Evolutionary conservation across 179 eudicot species (phyloP).

Genomic region (Amaranthus tricolor): DNA sequence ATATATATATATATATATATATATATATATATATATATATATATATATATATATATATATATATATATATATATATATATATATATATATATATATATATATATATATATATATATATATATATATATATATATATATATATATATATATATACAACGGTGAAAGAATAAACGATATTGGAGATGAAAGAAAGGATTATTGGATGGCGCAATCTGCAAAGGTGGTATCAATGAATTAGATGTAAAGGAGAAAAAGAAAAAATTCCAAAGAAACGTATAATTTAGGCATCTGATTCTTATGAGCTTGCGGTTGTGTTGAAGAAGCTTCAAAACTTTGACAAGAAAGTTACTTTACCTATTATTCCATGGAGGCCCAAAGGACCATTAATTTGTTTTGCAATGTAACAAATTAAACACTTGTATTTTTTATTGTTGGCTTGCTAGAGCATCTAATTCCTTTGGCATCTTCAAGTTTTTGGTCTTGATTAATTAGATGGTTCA

Average conservation of each 20-base stretch:
- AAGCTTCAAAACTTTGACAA: slow-evolving; percentile 17
- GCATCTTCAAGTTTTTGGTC: background rate
- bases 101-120: too few species aligned
- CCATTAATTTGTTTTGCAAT: background rate
- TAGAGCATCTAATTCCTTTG: slow-evolving; percentile 24
- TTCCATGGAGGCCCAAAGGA: slow-evolving; percentile 17
- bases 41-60: too few species aligned
- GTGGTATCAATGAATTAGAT: background rate
- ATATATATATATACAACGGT: too few species aligned
- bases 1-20: too few species aligned
- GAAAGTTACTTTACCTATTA: slow-evolving; percentile 28
- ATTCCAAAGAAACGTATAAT: background rate
- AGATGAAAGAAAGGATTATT: too few species aligned
- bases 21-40: too few species aligned
- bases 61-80: too few species aligned
- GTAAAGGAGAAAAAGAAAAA: background rate
- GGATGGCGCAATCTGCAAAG: too few species aligned
- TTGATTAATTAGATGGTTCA: background rate
- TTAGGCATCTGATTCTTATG: slow-evolving; percentile 25
- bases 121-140: too few species aligned
- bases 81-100: too few species aligned
- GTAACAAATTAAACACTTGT: background rate
- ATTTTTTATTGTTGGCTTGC: background rate
- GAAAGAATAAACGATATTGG: too few species aligned
- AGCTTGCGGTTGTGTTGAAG: slow-evolving; percentile 6